Base-by-base conservation (phyloP, 2,329 filamentous ascomycete species). In the Ascochyta rabiei region DNA sequence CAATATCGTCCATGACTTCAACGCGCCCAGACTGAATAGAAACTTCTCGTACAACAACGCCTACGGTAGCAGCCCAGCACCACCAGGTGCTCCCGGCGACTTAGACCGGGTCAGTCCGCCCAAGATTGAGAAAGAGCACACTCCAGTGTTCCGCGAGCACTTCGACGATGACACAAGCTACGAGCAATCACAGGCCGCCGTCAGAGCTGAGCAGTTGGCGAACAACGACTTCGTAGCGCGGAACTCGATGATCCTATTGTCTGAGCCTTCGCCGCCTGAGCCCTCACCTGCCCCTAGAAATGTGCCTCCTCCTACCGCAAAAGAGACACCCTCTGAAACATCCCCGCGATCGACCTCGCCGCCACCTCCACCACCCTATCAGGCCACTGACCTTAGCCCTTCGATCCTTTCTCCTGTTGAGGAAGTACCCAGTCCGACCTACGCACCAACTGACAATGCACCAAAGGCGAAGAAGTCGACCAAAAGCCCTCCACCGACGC, bases 1-100 rank as follows among this genome's bases (percentile, higher is more conserved):
- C 16, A 86, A 82, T 43, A 81, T 85, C 19, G 79, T 88, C 1
- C 85, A 88, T 72, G 86, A 88, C 63, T 88, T 88, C 68, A 86
- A 84, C 43, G 83, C 82, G 4, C 86, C 85, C 6, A 77, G 84
- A 46, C 75, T 79, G 37, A 79, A 80, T 48, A 72, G 78, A 44
- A 76, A 72, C 38, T 70, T 70, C 21, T 75, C 73, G 6, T 68
- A 75, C 59, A 74, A 63, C 46, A 70, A 71, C 38, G 64, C 68
- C 15, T 68, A 67, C 37, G 62, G 63, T 8, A 57, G 53, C 23
- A 64, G 64, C 26, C 42, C 42, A 15, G 51, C 28, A 21, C 50
- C 51, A 19, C 38, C 44, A 28, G 34, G 30, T 10, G 34, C 35
- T 2, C 62, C 61, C 7, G 56, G 51, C 9, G 64, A 68, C 6